Evolutionary conservation across 169 alveolate genomes (phyloP).

Genomic region (Cyclospora cayetanensis): DNA sequence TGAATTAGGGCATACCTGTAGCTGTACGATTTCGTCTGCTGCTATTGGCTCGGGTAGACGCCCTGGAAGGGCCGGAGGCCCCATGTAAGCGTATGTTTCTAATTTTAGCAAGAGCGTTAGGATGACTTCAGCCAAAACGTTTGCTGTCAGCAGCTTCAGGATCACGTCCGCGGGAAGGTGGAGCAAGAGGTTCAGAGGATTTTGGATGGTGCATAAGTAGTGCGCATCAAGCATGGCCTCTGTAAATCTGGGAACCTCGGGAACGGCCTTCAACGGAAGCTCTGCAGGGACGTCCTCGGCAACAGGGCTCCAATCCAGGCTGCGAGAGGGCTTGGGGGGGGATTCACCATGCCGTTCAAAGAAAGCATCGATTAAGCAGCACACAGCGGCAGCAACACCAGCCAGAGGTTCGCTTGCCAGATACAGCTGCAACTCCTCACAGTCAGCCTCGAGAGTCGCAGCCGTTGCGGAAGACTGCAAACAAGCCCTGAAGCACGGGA

Average conservation of each 20-base stretch:
- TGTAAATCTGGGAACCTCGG: neutral
- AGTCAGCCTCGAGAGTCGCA: conserved; percentile 9
- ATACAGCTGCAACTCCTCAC: conserved; percentile 1
- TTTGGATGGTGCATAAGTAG: conserved; percentile 37
- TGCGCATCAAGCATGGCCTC: neutral
- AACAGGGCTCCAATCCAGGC: neutral
- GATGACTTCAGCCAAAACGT: neutral
- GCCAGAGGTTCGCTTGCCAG: conserved; percentile 9
- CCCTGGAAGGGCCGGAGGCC: conserved; percentile 49
- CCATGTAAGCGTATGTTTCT: conserved; percentile 52
- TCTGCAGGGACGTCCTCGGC: conserved; percentile 1
- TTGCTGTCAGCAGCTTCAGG: conserved; percentile 3
- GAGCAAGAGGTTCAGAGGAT: conserved; percentile 59
- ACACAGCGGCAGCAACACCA: conserved; percentile 8
- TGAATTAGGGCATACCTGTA: conserved; percentile 16
- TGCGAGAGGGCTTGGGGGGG: neutral
- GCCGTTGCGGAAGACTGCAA: neutral
- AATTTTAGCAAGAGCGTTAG: conserved; percentile 34
- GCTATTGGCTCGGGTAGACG: neutral
- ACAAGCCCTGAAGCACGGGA: no score
- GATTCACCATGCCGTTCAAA: neutral
- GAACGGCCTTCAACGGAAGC: neutral
- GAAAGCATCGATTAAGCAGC: neutral
- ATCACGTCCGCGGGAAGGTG: conserved; percentile 47
- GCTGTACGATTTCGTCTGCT: conserved; percentile 44